phyloP scores from a whole-genome alignment of 805 yeast species.

The Cyberlindnera meyerae region DNA sequence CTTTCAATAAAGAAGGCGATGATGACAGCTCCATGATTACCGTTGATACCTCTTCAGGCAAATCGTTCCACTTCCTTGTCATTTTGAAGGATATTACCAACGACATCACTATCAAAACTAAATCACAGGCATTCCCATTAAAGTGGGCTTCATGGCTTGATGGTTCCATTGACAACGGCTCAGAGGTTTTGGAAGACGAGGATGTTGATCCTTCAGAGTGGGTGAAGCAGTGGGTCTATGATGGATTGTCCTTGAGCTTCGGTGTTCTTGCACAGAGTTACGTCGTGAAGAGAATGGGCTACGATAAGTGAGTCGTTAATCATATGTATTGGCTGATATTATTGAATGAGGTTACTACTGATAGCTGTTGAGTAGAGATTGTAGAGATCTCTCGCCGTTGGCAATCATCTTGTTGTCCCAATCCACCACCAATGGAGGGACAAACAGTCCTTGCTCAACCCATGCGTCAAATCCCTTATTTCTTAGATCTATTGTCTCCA shows the following conservation, averaged over 20 bases:
- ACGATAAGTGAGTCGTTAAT: conserved; percentile 17
- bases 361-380: conserved; percentile 20
- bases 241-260: conserved; percentile 71
- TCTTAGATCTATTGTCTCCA: conserved; percentile 4
- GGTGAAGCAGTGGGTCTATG: conserved; percentile 75
- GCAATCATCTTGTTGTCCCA: conserved; percentile 58
- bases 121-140: conserved; percentile 85
- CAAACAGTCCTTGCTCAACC: conserved; percentile 26
- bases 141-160: conserved; percentile 94
- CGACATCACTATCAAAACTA: conserved; percentile 63
- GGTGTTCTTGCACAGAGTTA: conserved; percentile 90
- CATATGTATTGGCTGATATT: too few relatives aligned
- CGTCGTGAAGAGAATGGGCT: conserved; percentile 78
- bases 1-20: conserved; percentile 24
- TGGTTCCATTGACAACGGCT: conserved; percentile 20
- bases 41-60: conserved; percentile 36
- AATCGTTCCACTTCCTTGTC: conserved; percentile 68
- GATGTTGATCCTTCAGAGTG: conserved; percentile 75
- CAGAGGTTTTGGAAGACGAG: conserved; percentile 33
- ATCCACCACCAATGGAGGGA: conserved; percentile 52
- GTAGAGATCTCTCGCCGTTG: conserved; percentile 36
- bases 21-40: conserved; percentile 29
- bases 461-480: conserved; percentile 12
- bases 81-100: conserved; percentile 77
- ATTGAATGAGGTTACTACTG: background rate